These are phyloP conservation scores for Phascolomyces articulosus DNA, from an alignment of 371 early-diverging fungal genomes.

Conservation along the genomic window DNA sequence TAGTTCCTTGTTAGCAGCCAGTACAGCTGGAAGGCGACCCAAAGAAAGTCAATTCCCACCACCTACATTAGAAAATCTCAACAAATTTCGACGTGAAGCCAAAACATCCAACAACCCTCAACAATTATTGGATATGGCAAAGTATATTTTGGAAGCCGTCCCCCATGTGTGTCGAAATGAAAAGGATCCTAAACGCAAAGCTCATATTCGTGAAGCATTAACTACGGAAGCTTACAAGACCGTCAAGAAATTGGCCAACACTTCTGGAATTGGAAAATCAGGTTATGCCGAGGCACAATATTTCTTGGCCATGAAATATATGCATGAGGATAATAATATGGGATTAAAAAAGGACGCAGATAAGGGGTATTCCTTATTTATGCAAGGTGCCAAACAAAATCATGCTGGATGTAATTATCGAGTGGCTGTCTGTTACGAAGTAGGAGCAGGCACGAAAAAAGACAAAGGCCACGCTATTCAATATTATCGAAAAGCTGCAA, in stretches of 20 bases:
- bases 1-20: constrained; percentile 39
- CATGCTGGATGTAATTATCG: constrained; percentile 94
- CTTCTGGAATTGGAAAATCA: constrained; percentile 68
- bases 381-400: constrained; percentile 90
- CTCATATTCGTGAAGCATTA: constrained; percentile 72
- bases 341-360: constrained; percentile 71
- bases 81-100: constrained; percentile 77
- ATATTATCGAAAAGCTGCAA: constrained; percentile 94
- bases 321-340: not conserved
- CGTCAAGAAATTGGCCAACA: constrained; percentile 74
- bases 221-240: constrained; percentile 77
- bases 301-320: constrained; percentile 69
- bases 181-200: constrained; percentile 67
- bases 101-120: constrained; percentile 76
- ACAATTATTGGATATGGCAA: constrained; percentile 80
- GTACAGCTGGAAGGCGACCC: constrained; percentile 28
- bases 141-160: constrained; percentile 70
- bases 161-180: constrained; percentile 55
- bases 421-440: constrained; percentile 94
- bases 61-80: constrained; percentile 68
- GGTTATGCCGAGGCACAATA: constrained; percentile 89
- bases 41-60: constrained; percentile 45
- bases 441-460: constrained; percentile 90
- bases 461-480: constrained; percentile 86
- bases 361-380: constrained; percentile 89